These are phyloP conservation scores for Alternaria ventricosa DNA, from an alignment of 2,329 filamentous ascomycete genomes.

Conservation along the genomic window DNA sequence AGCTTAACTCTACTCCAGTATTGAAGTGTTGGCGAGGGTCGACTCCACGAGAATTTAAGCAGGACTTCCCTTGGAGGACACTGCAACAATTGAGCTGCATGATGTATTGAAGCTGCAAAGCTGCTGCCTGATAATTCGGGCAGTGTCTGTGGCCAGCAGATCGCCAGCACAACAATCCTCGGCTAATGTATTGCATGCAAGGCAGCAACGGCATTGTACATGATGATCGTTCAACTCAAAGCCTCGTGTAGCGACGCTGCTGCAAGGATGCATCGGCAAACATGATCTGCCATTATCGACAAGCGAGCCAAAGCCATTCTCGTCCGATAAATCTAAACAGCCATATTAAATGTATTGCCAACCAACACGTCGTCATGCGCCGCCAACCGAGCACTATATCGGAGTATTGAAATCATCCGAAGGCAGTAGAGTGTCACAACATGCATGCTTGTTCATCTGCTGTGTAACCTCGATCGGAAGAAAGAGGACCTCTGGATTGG, in stretches of 20 bases:
- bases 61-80: not conserved
- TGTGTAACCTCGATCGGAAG: not conserved
- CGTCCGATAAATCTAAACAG: slow-evolving; percentile 2
- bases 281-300: not conserved
- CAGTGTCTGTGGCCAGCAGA: not conserved
- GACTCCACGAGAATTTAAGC: not conserved
- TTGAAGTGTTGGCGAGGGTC: not conserved
- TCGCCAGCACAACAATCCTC: not conserved
- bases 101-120: not conserved
- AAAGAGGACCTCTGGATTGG: not conserved
- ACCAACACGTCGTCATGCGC: not conserved
- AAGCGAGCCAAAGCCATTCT: not conserved
- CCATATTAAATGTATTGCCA: slow-evolving; percentile 10
- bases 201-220: not conserved
- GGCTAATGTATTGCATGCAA: not conserved
- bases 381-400: slow-evolving; percentile 14
- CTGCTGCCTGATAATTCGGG: not conserved
- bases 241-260: not conserved
- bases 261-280: not conserved
- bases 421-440: slow-evolving; percentile 9
- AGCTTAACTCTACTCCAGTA: not conserved
- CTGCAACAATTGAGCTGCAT: not conserved
- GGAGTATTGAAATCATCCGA: slow-evolving; percentile 19
- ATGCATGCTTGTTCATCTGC: slow-evolving; percentile 9
- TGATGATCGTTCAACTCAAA: not conserved